Percentiles rank a stretch among this genome's conserved stretches.
Evolutionary conservation across 805 yeast genomes (phyloP).

Genomic region (Saccharomycopsis sp.): DNA sequence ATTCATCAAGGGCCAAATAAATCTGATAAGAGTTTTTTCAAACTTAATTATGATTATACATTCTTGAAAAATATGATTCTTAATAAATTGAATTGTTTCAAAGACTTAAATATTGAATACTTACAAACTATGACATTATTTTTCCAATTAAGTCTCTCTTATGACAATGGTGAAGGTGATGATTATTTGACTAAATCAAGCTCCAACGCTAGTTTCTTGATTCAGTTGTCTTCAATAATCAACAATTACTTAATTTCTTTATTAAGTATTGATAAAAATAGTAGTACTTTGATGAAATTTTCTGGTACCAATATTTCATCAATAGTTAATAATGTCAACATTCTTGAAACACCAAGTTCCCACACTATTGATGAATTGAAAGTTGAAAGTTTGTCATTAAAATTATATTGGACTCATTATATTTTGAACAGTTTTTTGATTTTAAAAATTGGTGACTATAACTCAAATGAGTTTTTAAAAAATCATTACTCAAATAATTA

Average conservation of each 20-base stretch:
- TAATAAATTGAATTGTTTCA: slow-evolving; percentile 35
- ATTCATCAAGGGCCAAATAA: neutral
- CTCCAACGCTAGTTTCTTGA: too few species aligned
- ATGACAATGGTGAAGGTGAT: slow-evolving; percentile 23
- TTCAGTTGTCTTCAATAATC: too few species aligned
- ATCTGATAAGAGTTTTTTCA: slow-evolving; percentile 7
- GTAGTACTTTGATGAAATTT: neutral
- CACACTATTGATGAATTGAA: slow-evolving; percentile 1
- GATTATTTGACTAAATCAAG: too few species aligned
- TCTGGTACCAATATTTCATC: neutral
- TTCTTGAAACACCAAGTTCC: neutral
- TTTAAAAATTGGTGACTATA: slow-evolving; percentile 14
- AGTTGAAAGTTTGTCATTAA: slow-evolving; percentile 26
- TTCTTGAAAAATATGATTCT: slow-evolving; percentile 6
- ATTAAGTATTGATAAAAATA: slow-evolving; percentile 21
- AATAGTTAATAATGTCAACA: too few species aligned
- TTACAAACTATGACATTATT: slow-evolving; percentile 40
- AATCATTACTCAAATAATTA: slow-evolving; percentile 6
- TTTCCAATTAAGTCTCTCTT: slow-evolving; percentile 36
- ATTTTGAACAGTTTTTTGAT: slow-evolving; percentile 21
- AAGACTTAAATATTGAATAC: slow-evolving; percentile 33
- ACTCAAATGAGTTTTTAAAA: slow-evolving; percentile 8
- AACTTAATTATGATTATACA: slow-evolving; percentile 11
- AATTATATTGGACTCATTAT: slow-evolving; percentile 34
- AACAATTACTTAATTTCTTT: slow-evolving; percentile 19